Conservation (phyloP, 1,139 yeast species). For the Tardiomyces digboiensis region DNA sequence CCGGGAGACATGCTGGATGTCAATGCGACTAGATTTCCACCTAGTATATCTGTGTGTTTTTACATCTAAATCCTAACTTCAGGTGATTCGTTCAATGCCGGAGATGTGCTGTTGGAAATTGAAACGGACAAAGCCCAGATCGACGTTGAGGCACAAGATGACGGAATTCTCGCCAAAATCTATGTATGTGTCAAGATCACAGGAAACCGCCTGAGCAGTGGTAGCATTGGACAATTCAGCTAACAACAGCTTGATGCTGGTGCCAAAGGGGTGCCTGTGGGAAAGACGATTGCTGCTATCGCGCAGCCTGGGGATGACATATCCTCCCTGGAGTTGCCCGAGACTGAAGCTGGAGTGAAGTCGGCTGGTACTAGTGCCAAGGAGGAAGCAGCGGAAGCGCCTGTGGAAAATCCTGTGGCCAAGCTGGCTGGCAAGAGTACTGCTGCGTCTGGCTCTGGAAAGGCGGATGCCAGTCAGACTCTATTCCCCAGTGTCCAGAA, state of each 20-base stretch:
- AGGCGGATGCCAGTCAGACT: slow-evolving; percentile 55
- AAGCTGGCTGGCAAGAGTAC: slow-evolving; percentile 9
- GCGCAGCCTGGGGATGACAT: slow-evolving; percentile 89
- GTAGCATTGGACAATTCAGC: too few relatives aligned
- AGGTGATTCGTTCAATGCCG: slow-evolving; percentile 58
- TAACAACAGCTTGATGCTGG: slow-evolving; percentile 40
- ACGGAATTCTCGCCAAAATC: slow-evolving; percentile 80
- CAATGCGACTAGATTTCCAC: too few relatives aligned
- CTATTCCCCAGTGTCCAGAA: slow-evolving; percentile 76
- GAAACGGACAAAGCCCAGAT: slow-evolving; percentile 94
- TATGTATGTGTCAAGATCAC: slow-evolving; percentile 32
- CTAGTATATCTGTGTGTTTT: too few relatives aligned
- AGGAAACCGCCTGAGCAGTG: too few relatives aligned
- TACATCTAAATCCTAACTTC: neutral
- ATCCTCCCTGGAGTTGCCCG: slow-evolving; percentile 39
- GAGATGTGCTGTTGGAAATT: slow-evolving; percentile 81
- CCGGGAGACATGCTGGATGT: too few relatives aligned
- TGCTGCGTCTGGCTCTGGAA: slow-evolving; percentile 11
- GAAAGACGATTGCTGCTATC: slow-evolving; percentile 74
- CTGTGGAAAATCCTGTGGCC: slow-evolving; percentile 12
- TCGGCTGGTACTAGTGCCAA: slow-evolving; percentile 15
- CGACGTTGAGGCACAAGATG: slow-evolving; percentile 90
- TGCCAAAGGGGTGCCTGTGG: slow-evolving; percentile 72
- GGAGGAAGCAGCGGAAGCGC: slow-evolving; percentile 9
- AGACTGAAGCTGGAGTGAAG: slow-evolving; percentile 18